Evolutionary conservation across 225 moss, liverwort and hornwort genomes (phyloP).

Genomic region (Neckera pumila): DNA sequence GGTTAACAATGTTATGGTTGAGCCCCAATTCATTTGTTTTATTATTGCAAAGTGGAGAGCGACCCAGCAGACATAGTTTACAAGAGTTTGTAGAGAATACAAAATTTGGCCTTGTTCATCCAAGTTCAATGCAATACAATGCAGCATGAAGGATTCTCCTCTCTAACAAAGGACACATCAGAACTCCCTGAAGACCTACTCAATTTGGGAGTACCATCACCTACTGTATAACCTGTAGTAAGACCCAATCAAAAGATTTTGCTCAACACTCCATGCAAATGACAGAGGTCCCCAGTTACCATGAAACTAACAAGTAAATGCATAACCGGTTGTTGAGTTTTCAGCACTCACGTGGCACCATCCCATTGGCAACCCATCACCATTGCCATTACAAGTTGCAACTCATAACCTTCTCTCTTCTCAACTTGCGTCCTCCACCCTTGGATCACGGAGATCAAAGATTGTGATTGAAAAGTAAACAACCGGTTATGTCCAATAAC

Average conservation of each 20-base stretch:
- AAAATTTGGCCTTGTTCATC: conserved; percentile 6
- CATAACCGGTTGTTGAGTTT: no score
- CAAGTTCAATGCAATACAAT: neutral
- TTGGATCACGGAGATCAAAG: no score
- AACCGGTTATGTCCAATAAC: no score
- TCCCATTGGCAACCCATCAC: no score
- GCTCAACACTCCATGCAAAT: conserved; percentile 1
- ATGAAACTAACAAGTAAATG: neutral
- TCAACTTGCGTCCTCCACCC: no score
- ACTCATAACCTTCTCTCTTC: no score
- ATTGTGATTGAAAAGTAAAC: no score
- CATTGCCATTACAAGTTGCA: no score
- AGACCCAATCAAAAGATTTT: neutral
- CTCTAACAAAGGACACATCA: neutral
- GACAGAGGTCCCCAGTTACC: neutral
- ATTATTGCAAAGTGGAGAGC: neutral
- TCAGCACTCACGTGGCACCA: no score
- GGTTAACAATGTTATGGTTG: no score
- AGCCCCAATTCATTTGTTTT: neutral
- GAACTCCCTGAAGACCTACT: neutral
- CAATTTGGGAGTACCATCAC: no score
- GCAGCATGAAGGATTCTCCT: neutral
- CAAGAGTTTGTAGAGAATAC: conserved; percentile 5
- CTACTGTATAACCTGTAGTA: neutral
- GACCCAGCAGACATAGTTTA: conserved; percentile 5